Base-by-base conservation (phyloP, 2,329 filamentous ascomycete genomes). In the Cyphellophora europaea region DNA sequence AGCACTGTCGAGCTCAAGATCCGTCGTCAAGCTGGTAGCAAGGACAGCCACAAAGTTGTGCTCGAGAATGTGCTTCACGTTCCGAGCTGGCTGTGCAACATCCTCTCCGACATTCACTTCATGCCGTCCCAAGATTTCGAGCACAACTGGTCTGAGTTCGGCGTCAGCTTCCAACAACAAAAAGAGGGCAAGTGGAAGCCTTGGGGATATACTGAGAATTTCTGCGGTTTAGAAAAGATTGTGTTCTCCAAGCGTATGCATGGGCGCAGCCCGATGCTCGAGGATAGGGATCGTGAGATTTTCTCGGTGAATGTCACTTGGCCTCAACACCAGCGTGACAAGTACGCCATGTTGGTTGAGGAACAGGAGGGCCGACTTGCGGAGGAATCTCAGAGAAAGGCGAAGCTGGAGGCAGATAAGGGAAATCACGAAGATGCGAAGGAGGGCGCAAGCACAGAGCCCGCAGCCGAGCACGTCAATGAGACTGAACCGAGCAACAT, bases 41-140 rank as follows among this genome's bases (percentile, higher is more conserved):
- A 44, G 15, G 41, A 46, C 3, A 38, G 44, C 19, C 46, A 53
- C 31, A 49, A 38, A 0, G 43, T 59, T 12, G 35, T 43, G 11
- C 41, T 58, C 10, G 46, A 58, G 13, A 49, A 53, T 36, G 56
- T 59, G 27, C 42, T 57, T 28, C 54, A 59, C 41, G 52, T 55
- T 35, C 56, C 56, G 2, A 49, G 49, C 21, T 55, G 55, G 31
- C 31, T 56, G 11, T 58, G 55, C 31, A 59, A 58, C 28, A 47
- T 50, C 27, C 32, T 49, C 27, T 49, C 48, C 10, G 46, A 49
- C 35, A 27, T 41, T 11, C 44, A 37, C 12, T 49, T 49, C 21
- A 16, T 32, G 4, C 42, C 38, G 6, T 25, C 21, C 5, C 16
- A 36, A 10, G 33, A 32, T 5, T 45, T 47, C 33, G 45, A 50